Evolutionary conservation across 2,329 filamentous ascomycete species (phyloP).

Genomic region (Clonostachys solani): DNA sequence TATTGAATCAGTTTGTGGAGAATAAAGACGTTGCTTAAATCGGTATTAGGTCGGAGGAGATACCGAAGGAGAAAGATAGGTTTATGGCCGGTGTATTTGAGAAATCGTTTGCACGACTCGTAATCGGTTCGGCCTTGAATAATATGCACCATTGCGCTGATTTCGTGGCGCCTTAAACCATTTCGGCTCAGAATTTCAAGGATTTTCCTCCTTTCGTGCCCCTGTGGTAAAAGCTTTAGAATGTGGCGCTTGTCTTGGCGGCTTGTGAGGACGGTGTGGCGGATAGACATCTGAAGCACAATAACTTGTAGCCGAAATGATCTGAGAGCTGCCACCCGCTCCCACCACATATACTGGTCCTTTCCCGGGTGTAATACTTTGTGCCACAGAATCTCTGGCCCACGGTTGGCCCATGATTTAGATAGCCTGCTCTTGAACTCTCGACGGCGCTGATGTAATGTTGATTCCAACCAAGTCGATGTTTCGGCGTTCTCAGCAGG

Average conservation of each 20-base stretch:
- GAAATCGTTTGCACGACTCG: conserved; percentile 1
- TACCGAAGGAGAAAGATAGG: conserved; percentile 5
- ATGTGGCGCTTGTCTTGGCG: neutral
- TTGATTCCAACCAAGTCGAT: too few relatives aligned
- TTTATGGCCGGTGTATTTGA: neutral
- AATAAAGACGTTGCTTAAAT: neutral
- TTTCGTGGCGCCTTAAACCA: neutral
- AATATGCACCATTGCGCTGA: conserved; percentile 1
- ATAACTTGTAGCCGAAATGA: conserved; percentile 2
- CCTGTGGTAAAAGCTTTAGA: conserved; percentile 1
- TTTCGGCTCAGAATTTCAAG: neutral
- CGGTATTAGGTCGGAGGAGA: neutral
- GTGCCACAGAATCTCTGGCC: neutral
- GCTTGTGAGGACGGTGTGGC: neutral
- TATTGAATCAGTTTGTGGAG: neutral
- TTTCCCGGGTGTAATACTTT: neutral
- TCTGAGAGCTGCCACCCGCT: neutral
- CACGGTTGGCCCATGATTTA: neutral
- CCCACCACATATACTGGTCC: neutral
- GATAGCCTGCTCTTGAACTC: neutral
- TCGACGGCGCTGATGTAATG: too few relatives aligned
- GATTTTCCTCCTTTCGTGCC: neutral
- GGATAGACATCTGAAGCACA: conserved; percentile 2
- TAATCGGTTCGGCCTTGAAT: conserved; percentile 1
- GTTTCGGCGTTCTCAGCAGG: too few relatives aligned